phyloP scores from a whole-genome alignment of 768 basidiomycete genomes.

The Hygrophorus russula region DNA sequence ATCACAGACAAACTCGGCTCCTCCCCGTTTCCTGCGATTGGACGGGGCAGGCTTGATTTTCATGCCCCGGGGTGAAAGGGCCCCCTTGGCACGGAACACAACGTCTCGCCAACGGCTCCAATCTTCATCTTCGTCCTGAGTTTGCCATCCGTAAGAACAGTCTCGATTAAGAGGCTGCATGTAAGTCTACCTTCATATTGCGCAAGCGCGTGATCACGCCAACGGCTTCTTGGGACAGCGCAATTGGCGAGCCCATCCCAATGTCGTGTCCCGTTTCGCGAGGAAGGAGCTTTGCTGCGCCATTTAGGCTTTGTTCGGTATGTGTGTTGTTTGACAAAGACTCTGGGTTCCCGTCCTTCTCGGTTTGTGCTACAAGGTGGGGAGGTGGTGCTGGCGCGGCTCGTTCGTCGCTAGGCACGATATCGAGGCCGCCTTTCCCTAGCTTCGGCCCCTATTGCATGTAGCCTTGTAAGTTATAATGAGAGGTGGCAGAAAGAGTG shows the following conservation, averaged over 20 bases:
- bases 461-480: background rate
- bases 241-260: constrained; percentile 79
- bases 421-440: constrained; percentile 76
- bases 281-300: constrained; percentile 42
- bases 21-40: constrained; percentile 50
- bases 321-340: constrained; percentile 14
- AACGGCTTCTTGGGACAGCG: constrained; percentile 66
- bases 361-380: constrained; percentile 24
- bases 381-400: constrained; percentile 47
- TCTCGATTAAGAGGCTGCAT: constrained; percentile 3
- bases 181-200: constrained; percentile 63
- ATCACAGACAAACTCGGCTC: constrained; percentile 25
- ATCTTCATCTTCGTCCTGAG: constrained; percentile 76
- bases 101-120: constrained; percentile 85
- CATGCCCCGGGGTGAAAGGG: constrained; percentile 33
- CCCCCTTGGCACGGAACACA: constrained; percentile 65
- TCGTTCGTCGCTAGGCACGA: constrained; percentile 55
- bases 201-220: constrained; percentile 67
- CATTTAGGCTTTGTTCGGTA: constrained; percentile 4
- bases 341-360: constrained; percentile 37
- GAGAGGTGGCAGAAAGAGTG: constrained; percentile 6
- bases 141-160: background rate
- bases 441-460: constrained; percentile 57
- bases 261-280: constrained; percentile 83
- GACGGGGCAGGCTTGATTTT: constrained; percentile 44